Evolutionary conservation across 371 early-diverging fungal species (phyloP).

Genomic region (Rhizomucor pusillus): DNA sequence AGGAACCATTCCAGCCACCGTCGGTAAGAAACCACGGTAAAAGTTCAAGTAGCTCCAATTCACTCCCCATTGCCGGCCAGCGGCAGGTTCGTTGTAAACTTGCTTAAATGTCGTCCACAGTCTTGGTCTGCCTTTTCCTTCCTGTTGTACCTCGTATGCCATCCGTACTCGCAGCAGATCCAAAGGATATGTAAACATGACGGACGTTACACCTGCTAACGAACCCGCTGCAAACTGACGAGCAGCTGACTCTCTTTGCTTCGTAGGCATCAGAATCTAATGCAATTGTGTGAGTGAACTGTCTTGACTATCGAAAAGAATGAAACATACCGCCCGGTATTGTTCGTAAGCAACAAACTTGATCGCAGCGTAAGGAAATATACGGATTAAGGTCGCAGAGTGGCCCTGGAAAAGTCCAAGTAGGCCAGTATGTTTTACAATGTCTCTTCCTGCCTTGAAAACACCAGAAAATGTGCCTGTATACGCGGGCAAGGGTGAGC

Average conservation of each 20-base stretch:
- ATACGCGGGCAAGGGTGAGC: too few species aligned
- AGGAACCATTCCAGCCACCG: slow-evolving; percentile 93
- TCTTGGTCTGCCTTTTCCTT: slow-evolving; percentile 30
- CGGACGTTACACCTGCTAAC: slow-evolving; percentile 86
- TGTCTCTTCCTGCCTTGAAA: slow-evolving; percentile 76
- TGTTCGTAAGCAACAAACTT: slow-evolving; percentile 96
- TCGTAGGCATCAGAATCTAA: slow-evolving; percentile 69
- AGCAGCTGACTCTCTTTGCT: slow-evolving; percentile 56
- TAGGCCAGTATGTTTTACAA: slow-evolving; percentile 69
- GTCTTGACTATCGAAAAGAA: slow-evolving; percentile 1
- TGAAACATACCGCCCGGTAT: slow-evolving; percentile 60
- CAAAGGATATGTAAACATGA: slow-evolving; percentile 90
- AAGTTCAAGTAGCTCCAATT: slow-evolving; percentile 64
- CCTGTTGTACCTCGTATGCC: slow-evolving; percentile 75
- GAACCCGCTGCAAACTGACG: slow-evolving; percentile 75
- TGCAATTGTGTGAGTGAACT: background rate
- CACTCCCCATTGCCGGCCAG: slow-evolving; percentile 6
- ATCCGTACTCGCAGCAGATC: slow-evolving; percentile 92
- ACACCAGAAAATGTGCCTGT: slow-evolving; percentile 84
- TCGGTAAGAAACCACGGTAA: slow-evolving; percentile 89
- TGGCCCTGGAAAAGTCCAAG: slow-evolving; percentile 94
- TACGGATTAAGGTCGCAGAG: slow-evolving; percentile 87
- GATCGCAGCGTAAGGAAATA: slow-evolving; percentile 96
- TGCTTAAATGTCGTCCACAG: slow-evolving; percentile 34
- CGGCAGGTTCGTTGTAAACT: slow-evolving; percentile 60